Base-by-base conservation (phyloP, 2,329 filamentous ascomycete species). In the Anthostomella pinea region DNA sequence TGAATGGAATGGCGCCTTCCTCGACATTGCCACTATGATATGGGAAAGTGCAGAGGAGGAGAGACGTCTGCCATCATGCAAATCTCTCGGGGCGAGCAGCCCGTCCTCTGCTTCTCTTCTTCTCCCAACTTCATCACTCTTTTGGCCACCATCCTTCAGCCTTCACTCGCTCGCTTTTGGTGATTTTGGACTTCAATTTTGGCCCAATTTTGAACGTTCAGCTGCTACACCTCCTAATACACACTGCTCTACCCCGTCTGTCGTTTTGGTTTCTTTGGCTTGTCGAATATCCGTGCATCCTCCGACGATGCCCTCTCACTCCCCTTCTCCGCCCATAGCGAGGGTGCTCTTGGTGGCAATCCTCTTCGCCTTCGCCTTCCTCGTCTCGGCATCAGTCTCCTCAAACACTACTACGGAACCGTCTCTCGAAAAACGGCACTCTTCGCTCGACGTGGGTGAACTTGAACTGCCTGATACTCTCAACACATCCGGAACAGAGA, bases 181-280 rank as follows among this genome's bases (percentile, higher is more conserved):
- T 48, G 43, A 52, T 56, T 55, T 58, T 57, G 56, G 51, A 47
- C 49, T 49, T 47, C 38, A 41, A 38, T 52, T 55, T 59, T 58
- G 50, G 52, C 39, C 39, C 40, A 39, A 42, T 49, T 50, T 53
- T 53, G 46, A 50, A 48, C 35, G 45, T 42, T 40, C 38, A 30
- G 26, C 23, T 37, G 29, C 31, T 29, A 30, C 38, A 22, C 24
- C 35, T 27, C 31, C 24, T 45, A 50, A 35, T 27, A 25, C 23
- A 29, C 37, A 24, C 30, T 22, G 30, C 41, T 46, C 36, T 34
- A 35, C 35, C 27, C 27, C 21, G 22, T 22, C 35, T 30, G 25
- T 23, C 21, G 18, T 15, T 31, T 26, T 22, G 9, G 22, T 27
- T 16, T 20, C n/a, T 25, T 42, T 33, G 22, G 7, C 18, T 25